Base-by-base conservation (phyloP, 2,329 filamentous ascomycete genomes). In the Curvularia lunata region DNA sequence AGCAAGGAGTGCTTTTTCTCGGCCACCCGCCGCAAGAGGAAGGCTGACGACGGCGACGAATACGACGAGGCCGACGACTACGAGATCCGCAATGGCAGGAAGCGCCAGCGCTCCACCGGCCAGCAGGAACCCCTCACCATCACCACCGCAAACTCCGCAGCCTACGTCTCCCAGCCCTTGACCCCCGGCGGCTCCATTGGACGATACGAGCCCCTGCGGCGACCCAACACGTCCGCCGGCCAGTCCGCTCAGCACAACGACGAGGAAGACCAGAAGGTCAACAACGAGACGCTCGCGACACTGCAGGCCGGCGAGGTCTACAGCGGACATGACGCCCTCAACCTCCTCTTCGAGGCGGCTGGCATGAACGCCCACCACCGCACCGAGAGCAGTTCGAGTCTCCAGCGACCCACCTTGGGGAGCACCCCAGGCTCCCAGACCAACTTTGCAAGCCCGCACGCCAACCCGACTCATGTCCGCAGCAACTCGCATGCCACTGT, bases 1-100 rank as follows among this genome's bases (percentile, higher is more conserved):
- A 92, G 89, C 80, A 98, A 98, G 77, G 90, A 97, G 71, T 99
- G 95, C 82, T 96, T 90, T 84, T 99, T 99, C 82, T 96, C 92
- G 62, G 91, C 92, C 19, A 98, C 93, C 30, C 86, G 95, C 49
- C 88, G 95, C 73, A 98, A 98, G 86, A 87, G 92, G 74, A 96
- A 95, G 83, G 86, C 80, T 25, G 82, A 81, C 56, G 78, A 75
- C 51, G 75, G 74, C 10, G 80, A 81, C 8, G 79, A 78, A 28
- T 64, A 70, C 7, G 78, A 82, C 2, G 79, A 80, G 32, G 79
- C 72, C 16, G 75, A 74, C 66, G 88, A 91, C 63, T 91, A 91
- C 74, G 86, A 89, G 57, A 74, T 89, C 30, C 86, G 89, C 67
- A 91, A 91, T 76, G 89, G 89, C 43, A 84, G 91, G 59, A 92